Base-by-base conservation (phyloP, 1,284 basidiomycete genomes). In the Cryptococcus depauperatus region DNA sequence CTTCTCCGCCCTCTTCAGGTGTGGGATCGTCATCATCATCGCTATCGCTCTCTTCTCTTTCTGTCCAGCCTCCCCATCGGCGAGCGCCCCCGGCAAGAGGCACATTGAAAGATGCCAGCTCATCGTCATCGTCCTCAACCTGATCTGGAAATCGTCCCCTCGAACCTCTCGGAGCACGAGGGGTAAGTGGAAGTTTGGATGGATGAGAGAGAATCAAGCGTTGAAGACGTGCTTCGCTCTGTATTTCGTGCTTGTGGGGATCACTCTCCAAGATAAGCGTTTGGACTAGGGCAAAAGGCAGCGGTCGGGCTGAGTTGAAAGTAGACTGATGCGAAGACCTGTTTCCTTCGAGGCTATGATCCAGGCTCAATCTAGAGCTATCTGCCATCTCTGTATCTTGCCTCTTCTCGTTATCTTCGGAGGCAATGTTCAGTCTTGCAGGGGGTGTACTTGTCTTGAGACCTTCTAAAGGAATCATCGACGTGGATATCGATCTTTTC, bases 141-240 rank as follows among this genome's bases (percentile, higher is more conserved):
- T 59, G 65, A 37, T 69, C 67, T n/a, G 67, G 67, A 37, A 65
- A 69, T 7, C 67, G 49, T 14, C 67, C 67, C 5, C 67, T 50
- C 13, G 54, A 54, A 6, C 54, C 53, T 5, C 63, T 54, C 3
- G 65, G 55, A 16, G 58, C 57, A 14, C 64, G 52, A 3, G 67
- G 67, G 0, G 65, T 68, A 18, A 69, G 48, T 1, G 67, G 59
- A 4, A 66, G 48, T 10, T 59, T 59, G 4, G 52, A 51, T 1
- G 65, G 64, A 41, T 69, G 67, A 0, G 63, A 66, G 3, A 50
- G 44, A 11, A 69, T 47, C 14, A 66, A 55, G 3, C 63, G 50
- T 46, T 68, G 65, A 16, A 66, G 44, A 4, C 61, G 51, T 5
- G 67, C 67, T 54, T 69, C 67, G 1, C 64, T 66, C n/a, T 59